A percentile compares a stretch with the other conserved stretches of the same genome.
phyloP scores from a whole-genome alignment of 129 eudicot species.

The Helianthus annuus region HanXRQr2.0-SUNRISE NC_035446.2:32746691-32747190 shows the following conservation, averaged over 20 bases:
- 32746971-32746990: slow-evolving; percentile 58
- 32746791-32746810: slow-evolving; percentile 76
- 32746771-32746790: slow-evolving; percentile 79
- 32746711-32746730: slow-evolving; percentile 52
- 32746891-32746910: slow-evolving; percentile 54
- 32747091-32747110: slow-evolving; percentile 18
- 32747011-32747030: slow-evolving; percentile 79
- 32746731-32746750: slow-evolving; percentile 70
- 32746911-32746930: slow-evolving; percentile 62
- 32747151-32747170: not conserved
- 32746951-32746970: not conserved
- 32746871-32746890: slow-evolving; percentile 65
- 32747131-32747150: not conserved
- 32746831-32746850: slow-evolving; percentile 70
- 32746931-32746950: slow-evolving; percentile 50
- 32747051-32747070: slow-evolving; percentile 69
- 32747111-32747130: not conserved
- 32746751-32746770: slow-evolving; percentile 74
- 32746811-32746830: slow-evolving; percentile 75
- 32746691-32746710: slow-evolving; percentile 33
- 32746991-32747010: slow-evolving; percentile 85
- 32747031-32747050: slow-evolving; percentile 80
- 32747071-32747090: slow-evolving; percentile 66
- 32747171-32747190: no score
- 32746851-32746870: slow-evolving; percentile 72